These are phyloP conservation scores for Monosporascus sp. DNA, from an alignment of 2,329 filamentous ascomycete genomes.

Conservation along the genomic window DNA sequence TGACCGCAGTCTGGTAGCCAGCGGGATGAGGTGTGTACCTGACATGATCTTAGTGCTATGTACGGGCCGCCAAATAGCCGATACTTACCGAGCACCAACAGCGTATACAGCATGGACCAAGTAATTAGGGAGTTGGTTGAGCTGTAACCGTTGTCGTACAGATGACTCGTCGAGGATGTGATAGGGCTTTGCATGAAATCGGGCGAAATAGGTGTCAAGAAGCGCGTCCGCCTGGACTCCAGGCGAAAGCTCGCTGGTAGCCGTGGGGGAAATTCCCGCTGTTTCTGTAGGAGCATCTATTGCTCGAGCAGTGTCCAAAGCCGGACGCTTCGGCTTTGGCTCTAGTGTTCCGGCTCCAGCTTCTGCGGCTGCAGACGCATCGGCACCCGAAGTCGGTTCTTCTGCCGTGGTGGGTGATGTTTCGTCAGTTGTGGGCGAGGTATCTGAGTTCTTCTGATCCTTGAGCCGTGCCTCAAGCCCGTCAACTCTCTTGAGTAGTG, in stretches of 20 bases:
- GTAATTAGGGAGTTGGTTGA: slow-evolving; percentile 58
- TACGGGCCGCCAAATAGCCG: not conserved
- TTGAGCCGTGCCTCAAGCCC: slow-evolving; percentile 77
- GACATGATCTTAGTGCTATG: slow-evolving; percentile 14
- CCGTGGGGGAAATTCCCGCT: slow-evolving; percentile 38
- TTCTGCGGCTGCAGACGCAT: slow-evolving; percentile 15
- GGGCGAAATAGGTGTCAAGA: slow-evolving; percentile 73
- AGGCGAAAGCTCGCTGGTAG: slow-evolving; percentile 40
- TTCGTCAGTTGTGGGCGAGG: slow-evolving; percentile 34
- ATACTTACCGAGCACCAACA: slow-evolving; percentile 54
- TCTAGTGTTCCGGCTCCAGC: slow-evolving; percentile 30
- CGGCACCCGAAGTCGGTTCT: slow-evolving; percentile 16
- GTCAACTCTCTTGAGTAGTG: slow-evolving; percentile 78
- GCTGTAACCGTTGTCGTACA: slow-evolving; percentile 66
- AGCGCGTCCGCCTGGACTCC: slow-evolving; percentile 54
- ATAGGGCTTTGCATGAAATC: slow-evolving; percentile 78
- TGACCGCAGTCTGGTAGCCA: slow-evolving; percentile 63
- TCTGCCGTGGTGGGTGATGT: slow-evolving; percentile 22
- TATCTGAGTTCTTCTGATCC: slow-evolving; percentile 51
- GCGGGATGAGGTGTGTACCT: slow-evolving; percentile 67
- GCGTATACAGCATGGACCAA: slow-evolving; percentile 55
- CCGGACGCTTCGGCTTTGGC: slow-evolving; percentile 35
- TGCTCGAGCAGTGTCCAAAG: slow-evolving; percentile 31
- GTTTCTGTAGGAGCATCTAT: slow-evolving; percentile 30
- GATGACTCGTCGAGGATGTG: slow-evolving; percentile 74